Conservation (phyloP, 495 filamentous ascomycete genomes). For the Aspergillus funiculosus region DNA sequence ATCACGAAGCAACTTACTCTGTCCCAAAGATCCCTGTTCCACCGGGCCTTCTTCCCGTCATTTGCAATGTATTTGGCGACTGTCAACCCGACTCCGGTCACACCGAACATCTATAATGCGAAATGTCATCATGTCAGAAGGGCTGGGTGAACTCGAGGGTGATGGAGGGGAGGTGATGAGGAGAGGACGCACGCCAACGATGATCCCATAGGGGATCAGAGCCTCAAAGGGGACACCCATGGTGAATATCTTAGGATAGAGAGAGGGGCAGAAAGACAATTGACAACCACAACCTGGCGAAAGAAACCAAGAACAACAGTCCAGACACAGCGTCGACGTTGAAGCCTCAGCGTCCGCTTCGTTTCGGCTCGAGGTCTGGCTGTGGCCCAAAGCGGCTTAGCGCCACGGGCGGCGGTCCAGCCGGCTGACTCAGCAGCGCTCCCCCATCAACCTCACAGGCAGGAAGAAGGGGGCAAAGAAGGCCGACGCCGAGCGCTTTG, state of each 20-base stretch:
- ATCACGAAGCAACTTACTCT: conserved; percentile 55
- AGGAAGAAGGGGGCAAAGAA: conserved; percentile 35
- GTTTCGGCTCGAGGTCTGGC: conserved; percentile 19
- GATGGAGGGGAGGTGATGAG: conserved; percentile 1
- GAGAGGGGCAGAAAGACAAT: conserved; percentile 4
- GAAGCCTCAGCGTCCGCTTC: conserved; percentile 7
- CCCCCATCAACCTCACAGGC: conserved; percentile 36
- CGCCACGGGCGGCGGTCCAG: conserved; percentile 13
- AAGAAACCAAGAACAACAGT: conserved; percentile 20
- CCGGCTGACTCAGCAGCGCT: conserved; percentile 38
- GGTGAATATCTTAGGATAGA: conserved; percentile 24
- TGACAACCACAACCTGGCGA: conserved; percentile 17
- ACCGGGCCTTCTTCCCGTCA: conserved; percentile 78
- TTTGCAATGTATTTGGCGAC: conserved; percentile 73
- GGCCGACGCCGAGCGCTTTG: conserved; percentile 33
- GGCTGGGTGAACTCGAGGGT: neutral
- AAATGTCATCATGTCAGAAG: conserved; percentile 5
- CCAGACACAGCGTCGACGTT: conserved; percentile 9
- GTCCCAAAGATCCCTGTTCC: conserved; percentile 89
- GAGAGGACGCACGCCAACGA: conserved; percentile 61
- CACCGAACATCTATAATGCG: conserved; percentile 73
- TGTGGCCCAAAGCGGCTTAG: conserved; percentile 38
- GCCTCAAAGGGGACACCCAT: conserved; percentile 98
- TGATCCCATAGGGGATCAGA: conserved; percentile 88
- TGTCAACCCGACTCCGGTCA: conserved; percentile 70